These are phyloP conservation scores for Pseudotsuga menziesii DNA, from an alignment of 75 land plant genomes.

Conservation along the genomic window DNA sequence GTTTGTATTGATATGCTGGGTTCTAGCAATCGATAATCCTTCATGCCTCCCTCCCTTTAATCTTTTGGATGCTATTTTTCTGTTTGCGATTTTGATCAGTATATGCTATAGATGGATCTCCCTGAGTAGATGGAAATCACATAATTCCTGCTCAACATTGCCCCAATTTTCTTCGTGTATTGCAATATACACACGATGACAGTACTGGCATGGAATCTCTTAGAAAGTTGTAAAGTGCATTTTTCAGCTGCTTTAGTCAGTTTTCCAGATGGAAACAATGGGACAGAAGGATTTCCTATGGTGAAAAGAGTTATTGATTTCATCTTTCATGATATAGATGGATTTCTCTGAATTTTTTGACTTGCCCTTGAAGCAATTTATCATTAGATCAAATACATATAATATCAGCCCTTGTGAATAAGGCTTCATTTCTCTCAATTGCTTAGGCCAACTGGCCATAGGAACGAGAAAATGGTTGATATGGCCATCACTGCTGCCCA, in stretches of 20 bases:
- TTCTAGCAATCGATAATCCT: too few relatives aligned
- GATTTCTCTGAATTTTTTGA: conserved; percentile 66
- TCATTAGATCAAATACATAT: conserved; percentile 25
- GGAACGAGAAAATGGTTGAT: conserved; percentile 10
- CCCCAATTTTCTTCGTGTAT: conserved; percentile 35
- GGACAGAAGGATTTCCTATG: conserved; percentile 45
- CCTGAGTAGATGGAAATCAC: conserved; percentile 51
- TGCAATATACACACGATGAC: conserved; percentile 60
- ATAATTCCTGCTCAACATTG: conserved; percentile 51
- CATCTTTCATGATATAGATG: conserved; percentile 75
- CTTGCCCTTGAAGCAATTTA: conserved; percentile 69
- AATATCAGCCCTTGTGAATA: conserved; percentile 10
- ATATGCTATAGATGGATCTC: conserved; percentile 29
- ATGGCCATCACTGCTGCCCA: conserved; percentile 8
- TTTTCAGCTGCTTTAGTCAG: conserved; percentile 49
- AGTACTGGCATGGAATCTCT: conserved; percentile 69
- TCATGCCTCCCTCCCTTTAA: too few relatives aligned
- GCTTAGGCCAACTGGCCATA: conserved; percentile 12
- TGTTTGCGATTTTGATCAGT: too few relatives aligned
- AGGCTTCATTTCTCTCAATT: neutral
- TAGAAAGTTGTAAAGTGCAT: conserved; percentile 51
- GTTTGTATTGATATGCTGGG: too few relatives aligned
- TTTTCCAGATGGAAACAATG: conserved; percentile 17
- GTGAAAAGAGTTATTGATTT: conserved; percentile 84
- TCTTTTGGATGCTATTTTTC: too few relatives aligned